A percentile compares a stretch with the other conserved stretches of the same genome.
Evolutionary conservation across 139 green algal genomes (phyloP).

Genomic region (Chlamydomonas sphaeroides): DNA sequence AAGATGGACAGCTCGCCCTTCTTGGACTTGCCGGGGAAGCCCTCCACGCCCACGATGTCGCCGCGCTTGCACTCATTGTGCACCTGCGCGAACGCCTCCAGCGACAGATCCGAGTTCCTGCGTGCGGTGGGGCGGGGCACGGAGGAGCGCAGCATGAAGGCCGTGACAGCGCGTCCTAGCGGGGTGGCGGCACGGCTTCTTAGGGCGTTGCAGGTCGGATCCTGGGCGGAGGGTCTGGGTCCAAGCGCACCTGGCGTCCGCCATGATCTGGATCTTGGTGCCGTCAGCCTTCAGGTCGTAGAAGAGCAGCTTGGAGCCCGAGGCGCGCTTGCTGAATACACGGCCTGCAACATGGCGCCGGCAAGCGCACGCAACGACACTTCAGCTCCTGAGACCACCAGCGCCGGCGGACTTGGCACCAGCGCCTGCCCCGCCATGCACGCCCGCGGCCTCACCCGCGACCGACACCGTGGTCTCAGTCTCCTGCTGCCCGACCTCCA

Average conservation of each 20-base stretch:
- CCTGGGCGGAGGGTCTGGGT: too few species aligned
- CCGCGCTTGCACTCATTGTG: constrained; percentile 90
- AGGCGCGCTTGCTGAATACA: constrained; percentile 87
- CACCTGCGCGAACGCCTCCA: constrained; percentile 80
- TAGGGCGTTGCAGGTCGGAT: too few species aligned
- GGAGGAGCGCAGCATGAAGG: not conserved
- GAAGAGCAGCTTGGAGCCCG: constrained; percentile 95
- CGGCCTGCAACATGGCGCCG: constrained; percentile 59
- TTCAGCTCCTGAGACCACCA: too few species aligned
- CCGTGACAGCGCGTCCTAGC: not conserved
- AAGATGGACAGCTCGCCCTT: constrained; percentile 97
- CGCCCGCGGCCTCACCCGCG: constrained; percentile 57
- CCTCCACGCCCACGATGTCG: constrained; percentile 96
- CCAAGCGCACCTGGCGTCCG: constrained; percentile 79
- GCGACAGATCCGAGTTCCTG: constrained; percentile 68
- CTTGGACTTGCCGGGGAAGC: constrained; percentile 95
- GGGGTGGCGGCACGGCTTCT: not conserved
- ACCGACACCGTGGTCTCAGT: constrained; percentile 63
- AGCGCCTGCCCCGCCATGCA: too few species aligned
- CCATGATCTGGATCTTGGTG: constrained; percentile 96
- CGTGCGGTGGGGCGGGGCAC: too few species aligned
- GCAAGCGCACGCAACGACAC: too few species aligned
- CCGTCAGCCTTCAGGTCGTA: constrained; percentile 94
- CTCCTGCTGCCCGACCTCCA: constrained; percentile 77
- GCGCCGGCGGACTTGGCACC: not conserved